phyloP scores from a whole-genome alignment of 2,329 filamentous ascomycete species.

The Chrysosporium keratinophilum region DNA sequence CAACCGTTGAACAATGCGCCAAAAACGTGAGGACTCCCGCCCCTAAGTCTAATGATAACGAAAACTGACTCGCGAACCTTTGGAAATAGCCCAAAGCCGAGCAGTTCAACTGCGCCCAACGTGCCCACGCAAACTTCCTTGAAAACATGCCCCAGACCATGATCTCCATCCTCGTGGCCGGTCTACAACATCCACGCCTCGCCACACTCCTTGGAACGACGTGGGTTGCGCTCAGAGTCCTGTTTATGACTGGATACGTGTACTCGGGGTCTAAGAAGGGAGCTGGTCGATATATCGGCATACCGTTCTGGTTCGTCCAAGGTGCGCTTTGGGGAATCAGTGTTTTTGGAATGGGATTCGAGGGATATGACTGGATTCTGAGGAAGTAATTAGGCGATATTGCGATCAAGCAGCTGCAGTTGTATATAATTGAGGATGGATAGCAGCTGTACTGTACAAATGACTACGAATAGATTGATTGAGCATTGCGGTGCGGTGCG shows the following conservation, averaged over 20 bases:
- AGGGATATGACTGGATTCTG: constrained; percentile 4
- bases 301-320: constrained; percentile 33
- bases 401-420: no score
- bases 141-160: constrained; percentile 48
- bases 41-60: background rate
- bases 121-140: constrained; percentile 49
- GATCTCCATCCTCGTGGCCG: constrained; percentile 44
- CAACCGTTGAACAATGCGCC: constrained; percentile 45
- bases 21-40: constrained; percentile 28
- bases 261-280: constrained; percentile 32
- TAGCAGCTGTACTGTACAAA: no score
- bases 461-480: no score
- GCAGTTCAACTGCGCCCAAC: constrained; percentile 45
- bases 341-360: constrained; percentile 24
- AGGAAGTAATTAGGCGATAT: background rate
- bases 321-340: constrained; percentile 32
- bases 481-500: no score
- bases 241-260: constrained; percentile 43
- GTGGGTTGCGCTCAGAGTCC: constrained; percentile 43
- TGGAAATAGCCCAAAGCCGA: constrained; percentile 32
- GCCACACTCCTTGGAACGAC: constrained; percentile 37
- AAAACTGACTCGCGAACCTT: background rate
- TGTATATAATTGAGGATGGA: no score
- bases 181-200: constrained; percentile 43
- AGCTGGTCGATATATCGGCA: constrained; percentile 29